Base-by-base conservation (phyloP, 208 protist genomes). In the Blastocrithidia nonstop region DNA sequence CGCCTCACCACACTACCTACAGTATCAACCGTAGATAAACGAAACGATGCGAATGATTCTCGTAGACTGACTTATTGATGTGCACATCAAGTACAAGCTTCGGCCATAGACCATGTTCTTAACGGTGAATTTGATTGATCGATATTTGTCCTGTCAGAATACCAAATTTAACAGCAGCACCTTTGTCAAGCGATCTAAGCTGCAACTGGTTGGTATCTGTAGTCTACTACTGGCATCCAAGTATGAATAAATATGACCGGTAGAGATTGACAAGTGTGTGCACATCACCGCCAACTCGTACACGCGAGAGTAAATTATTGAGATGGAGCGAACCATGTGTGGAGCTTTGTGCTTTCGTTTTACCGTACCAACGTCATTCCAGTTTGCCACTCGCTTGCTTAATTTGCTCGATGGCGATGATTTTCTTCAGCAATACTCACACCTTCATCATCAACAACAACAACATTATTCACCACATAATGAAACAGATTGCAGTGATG, bases 31-130 rank as follows among this genome's bases (percentile, higher is more conserved):
- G 6, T 90, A 98, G 47, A 83, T 98, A 31, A 98, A 86, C 56
- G 78, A 94, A 46, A 95, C 95, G 59, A 98, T 98, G 95, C 79
- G 96, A 29, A 79, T 94, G 44, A 98, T 98, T 54, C 69, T 98
- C 13, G 77, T 99, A 13, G 96, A 99, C 71, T 99, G 97, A 96
- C 85, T 98, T 43, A 80, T 98, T 36, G 97, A 98, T 42, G 96
- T 99, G 8, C 89, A 96, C 50, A 61, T 96, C 31, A 96, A 97
- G 82, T 98, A 98, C 69, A 95, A 97, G 61, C 78, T 97, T 33
- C 63, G 87, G 25, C 65, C 87, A 8, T 95, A 99, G 66, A 98
- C 97, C 1, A 80, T 99, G 45, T 99, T 85, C 66, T 72, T 99
- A 6, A 75, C 95, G 15, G 90, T 98, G 25, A 95, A 98, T 60